Conservation (phyloP, 768 basidiomycete genomes). For the Leccinum olivaceopallidum region DNA sequence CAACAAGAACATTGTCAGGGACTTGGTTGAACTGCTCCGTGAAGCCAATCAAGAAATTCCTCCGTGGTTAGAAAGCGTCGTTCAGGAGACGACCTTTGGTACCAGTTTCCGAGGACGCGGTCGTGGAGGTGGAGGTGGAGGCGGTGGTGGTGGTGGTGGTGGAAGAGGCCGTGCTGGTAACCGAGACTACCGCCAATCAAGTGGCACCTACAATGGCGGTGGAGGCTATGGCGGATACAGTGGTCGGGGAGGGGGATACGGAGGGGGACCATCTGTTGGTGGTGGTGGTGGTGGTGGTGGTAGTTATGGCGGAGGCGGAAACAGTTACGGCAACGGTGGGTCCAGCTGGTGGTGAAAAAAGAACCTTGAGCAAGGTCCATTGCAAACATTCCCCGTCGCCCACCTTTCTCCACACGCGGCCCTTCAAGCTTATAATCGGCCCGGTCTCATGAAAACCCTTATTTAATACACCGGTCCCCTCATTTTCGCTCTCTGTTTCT, state of each 20-base stretch:
- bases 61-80: slow-evolving; percentile 83
- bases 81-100: slow-evolving; percentile 78
- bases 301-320: slow-evolving; percentile 30
- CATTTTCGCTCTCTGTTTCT: slow-evolving; percentile 28
- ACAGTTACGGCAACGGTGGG: slow-evolving; percentile 33
- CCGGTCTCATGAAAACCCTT: slow-evolving; percentile 27
- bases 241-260: slow-evolving; percentile 42
- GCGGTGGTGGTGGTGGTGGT: slow-evolving; percentile 16
- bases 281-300: slow-evolving; percentile 32
- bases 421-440: slow-evolving; percentile 20
- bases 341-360: slow-evolving; percentile 51
- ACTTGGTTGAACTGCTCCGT: slow-evolving; percentile 88
- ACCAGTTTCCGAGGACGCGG: slow-evolving; percentile 57
- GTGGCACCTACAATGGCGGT: slow-evolving; percentile 31
- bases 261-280: slow-evolving; percentile 32
- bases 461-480: slow-evolving; percentile 20
- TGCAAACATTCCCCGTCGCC: slow-evolving; percentile 7
- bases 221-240: slow-evolving; percentile 36
- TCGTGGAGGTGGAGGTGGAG: slow-evolving; percentile 45
- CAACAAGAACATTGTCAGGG: slow-evolving; percentile 90
- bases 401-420: slow-evolving; percentile 7
- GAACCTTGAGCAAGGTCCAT: slow-evolving; percentile 9
- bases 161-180: slow-evolving; percentile 38
- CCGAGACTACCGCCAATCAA: slow-evolving; percentile 35
- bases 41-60: slow-evolving; percentile 98